Evolutionary conservation across 495 filamentous ascomycete genomes (phyloP).

Genomic region (Lophiostoma macrostomum): DNA sequence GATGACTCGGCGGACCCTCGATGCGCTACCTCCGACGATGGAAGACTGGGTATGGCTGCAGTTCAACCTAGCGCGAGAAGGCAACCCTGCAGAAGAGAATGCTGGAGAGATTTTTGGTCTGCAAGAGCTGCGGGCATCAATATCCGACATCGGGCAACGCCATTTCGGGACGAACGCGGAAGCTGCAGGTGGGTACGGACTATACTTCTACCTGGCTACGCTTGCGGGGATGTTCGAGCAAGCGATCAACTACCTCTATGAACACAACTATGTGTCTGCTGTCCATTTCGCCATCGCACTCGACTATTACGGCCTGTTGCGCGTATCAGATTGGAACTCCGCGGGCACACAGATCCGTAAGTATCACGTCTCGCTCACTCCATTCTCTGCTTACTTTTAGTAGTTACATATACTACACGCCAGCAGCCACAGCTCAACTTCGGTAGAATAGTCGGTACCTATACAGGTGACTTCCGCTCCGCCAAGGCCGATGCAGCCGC

Average conservation of each 20-base stretch:
- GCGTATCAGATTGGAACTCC: slow-evolving; percentile 69
- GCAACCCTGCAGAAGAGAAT: slow-evolving; percentile 74
- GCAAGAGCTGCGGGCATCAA: slow-evolving; percentile 76
- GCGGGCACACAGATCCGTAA: slow-evolving; percentile 71
- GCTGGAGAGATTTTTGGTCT: slow-evolving; percentile 87
- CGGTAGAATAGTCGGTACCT: slow-evolving; percentile 85
- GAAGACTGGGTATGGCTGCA: slow-evolving; percentile 99
- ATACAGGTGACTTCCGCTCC: slow-evolving; percentile 91
- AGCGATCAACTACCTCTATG: slow-evolving; percentile 84
- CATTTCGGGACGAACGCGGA: slow-evolving; percentile 77
- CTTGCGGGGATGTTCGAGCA: slow-evolving; percentile 94
- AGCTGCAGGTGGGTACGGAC: slow-evolving; percentile 71
- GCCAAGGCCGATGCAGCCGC: slow-evolving; percentile 81
- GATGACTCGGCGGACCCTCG: slow-evolving; percentile 70
- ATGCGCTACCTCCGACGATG: slow-evolving; percentile 71
- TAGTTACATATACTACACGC: slow-evolving; percentile 68
- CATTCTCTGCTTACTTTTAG: slow-evolving; percentile 38
- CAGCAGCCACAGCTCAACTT: slow-evolving; percentile 90
- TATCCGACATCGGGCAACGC: slow-evolving; percentile 81
- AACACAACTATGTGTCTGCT: slow-evolving; percentile 82
- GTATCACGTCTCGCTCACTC: slow-evolving; percentile 33
- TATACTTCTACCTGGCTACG: slow-evolving; percentile 88
- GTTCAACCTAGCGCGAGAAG: slow-evolving; percentile 85
- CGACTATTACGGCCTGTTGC: slow-evolving; percentile 85
- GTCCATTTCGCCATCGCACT: slow-evolving; percentile 93